A percentile compares a stretch with the other conserved stretches of the same genome.
These are phyloP conservation scores for Kitagawia praeruptora DNA, from an alignment of 129 eudicot genomes.

Conservation along the genomic window DNA sequence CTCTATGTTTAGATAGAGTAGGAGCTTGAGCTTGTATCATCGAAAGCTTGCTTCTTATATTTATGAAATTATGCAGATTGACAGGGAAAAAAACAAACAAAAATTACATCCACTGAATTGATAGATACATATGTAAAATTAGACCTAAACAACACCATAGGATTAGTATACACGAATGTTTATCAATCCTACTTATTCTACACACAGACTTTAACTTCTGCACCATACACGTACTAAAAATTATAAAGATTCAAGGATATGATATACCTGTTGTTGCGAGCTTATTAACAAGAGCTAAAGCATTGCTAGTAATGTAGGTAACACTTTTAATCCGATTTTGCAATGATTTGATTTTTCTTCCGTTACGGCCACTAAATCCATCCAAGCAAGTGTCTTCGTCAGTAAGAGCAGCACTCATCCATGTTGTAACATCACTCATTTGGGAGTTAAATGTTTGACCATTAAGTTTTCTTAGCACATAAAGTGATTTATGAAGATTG, in stretches of 20 bases:
- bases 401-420: conserved; percentile 84
- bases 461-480: conserved; percentile 51
- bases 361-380: conserved; percentile 50
- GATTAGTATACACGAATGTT: background rate
- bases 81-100: background rate
- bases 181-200: background rate
- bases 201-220: background rate
- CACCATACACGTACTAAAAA: background rate
- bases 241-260: background rate
- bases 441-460: conserved; percentile 31
- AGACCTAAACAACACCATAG: background rate
- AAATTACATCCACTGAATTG: background rate
- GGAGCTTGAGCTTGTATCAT: no score
- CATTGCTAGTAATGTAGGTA: conserved; percentile 68
- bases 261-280: conserved; percentile 60
- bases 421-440: conserved; percentile 70
- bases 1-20: no score
- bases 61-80: background rate
- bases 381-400: conserved; percentile 81
- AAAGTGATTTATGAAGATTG: conserved; percentile 53
- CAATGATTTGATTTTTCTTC: conserved; percentile 25
- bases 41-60: no score
- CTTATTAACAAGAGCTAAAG: conserved; percentile 70
- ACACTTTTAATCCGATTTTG: conserved; percentile 39
- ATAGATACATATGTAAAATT: background rate